phyloP scores from a whole-genome alignment of 192 early-diverging fungal genomes.

The Coemansia furcata region DNA sequence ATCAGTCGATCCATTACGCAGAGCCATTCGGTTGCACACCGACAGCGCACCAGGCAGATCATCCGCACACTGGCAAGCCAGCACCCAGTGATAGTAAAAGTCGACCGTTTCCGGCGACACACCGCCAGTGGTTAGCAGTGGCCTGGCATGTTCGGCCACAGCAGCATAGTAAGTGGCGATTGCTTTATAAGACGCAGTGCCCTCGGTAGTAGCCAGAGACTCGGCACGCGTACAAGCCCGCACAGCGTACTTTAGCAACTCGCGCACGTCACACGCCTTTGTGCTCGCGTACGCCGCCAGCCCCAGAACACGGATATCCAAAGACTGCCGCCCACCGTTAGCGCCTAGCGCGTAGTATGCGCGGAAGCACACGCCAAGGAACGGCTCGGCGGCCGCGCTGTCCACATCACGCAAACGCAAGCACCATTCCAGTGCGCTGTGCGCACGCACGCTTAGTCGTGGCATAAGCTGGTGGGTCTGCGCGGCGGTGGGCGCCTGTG shows the following conservation, averaged over 20 bases:
- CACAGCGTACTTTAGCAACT: slow-evolving; percentile 32
- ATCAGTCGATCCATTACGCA: not conserved
- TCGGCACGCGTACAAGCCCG: slow-evolving; percentile 6
- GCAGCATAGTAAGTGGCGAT: slow-evolving; percentile 19
- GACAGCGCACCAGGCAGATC: not conserved
- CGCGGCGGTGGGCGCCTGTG: slow-evolving; percentile 9
- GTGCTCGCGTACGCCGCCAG: slow-evolving; percentile 29
- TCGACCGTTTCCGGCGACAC: not conserved
- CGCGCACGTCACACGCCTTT: slow-evolving; percentile 28
- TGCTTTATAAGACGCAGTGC: not conserved
- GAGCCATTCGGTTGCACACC: not conserved
- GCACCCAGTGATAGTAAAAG: not conserved
- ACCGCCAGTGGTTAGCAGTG: not conserved
- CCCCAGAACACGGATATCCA: slow-evolving; percentile 27
- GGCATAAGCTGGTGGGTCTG: not conserved
- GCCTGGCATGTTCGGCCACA: not conserved
- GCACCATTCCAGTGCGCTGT: slow-evolving; percentile 43
- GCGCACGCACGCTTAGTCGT: not conserved
- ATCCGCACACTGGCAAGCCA: not conserved
- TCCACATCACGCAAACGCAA: slow-evolving; percentile 27
- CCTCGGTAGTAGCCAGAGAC: not conserved
- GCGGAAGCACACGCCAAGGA: slow-evolving; percentile 34
- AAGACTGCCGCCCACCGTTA: not conserved
- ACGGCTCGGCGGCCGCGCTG: slow-evolving; percentile 17
- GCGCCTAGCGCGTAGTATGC: slow-evolving; percentile 41